phyloP scores from a whole-genome alignment of 129 eudicot genomes.

The Flaveria trinervia region DNA sequence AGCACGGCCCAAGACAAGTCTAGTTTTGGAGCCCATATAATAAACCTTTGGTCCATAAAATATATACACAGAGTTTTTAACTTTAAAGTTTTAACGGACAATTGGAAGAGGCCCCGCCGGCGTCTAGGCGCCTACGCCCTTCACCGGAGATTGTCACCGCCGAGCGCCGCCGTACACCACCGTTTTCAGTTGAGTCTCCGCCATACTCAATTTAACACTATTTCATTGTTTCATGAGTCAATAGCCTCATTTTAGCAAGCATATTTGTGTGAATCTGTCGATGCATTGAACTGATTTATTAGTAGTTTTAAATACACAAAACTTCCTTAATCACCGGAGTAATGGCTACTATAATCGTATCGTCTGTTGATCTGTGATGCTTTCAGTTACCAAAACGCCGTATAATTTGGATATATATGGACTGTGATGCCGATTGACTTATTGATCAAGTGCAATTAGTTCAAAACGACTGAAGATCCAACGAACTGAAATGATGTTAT shows the following conservation, averaged over 20 bases:
- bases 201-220: background rate
- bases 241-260: background rate
- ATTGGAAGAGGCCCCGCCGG: background rate
- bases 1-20: conserved; percentile 12
- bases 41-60: background rate
- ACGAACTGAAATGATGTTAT: background rate
- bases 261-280: background rate
- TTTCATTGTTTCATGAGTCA: conserved; percentile 4
- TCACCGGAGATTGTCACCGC: conserved; percentile 5
- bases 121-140: background rate
- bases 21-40: background rate
- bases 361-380: conserved; percentile 15
- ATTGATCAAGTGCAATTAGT: conserved; percentile 6
- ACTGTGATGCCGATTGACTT: conserved; percentile 12
- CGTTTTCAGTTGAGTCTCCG: conserved; percentile 28
- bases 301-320: background rate
- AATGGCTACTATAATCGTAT: background rate
- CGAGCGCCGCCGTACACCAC: background rate
- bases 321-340: conserved; percentile 3
- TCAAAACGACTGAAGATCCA: conserved; percentile 15
- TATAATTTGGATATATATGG: conserved; percentile 13
- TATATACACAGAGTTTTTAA: background rate
- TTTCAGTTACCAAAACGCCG: conserved; percentile 10
- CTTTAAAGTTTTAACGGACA: no score
- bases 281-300: conserved; percentile 1